Base-by-base conservation (phyloP, 2,329 filamentous ascomycete genomes). In the Pseudogymnoascus sp. region DNA sequence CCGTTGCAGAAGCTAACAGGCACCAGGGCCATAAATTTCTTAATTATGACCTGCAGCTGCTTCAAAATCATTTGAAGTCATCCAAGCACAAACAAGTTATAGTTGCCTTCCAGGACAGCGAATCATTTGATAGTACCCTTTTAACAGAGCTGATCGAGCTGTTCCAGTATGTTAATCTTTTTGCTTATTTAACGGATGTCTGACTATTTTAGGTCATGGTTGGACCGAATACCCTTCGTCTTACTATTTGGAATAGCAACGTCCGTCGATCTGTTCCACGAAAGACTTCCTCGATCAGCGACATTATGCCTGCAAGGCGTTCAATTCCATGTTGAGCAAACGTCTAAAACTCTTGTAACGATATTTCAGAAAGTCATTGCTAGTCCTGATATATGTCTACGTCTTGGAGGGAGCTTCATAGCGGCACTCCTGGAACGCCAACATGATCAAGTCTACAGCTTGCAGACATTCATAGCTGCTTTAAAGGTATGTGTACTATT, bases 241-340 rank as follows among this genome's bases (percentile, higher is more conserved):
- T 79, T 92, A 1, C 78, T 96, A 1, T 90, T 95, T 70, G 90
- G 90, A 45, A 84, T 96, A 63, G 90, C 90, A 28, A 95, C 91
- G 0, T 93, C 90, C 1, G 84, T 92, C 36, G 90, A 93, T 67
- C 84, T 91, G 36, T 87, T 95, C 65, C 88, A 92, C 72, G 87
- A 89, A 62, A 83, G 90, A 14, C 78, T 95, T 16, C 81, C 90
- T 28, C 88, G 88, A 71, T 83, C 83, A 13, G 87, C 88, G 1
- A 85, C 88, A 66, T 85, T 85, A 60, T 82, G 82, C 65, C 79
- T 95, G 1, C 80, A 87, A 61, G 90, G 90, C 4, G 82, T 83
- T 19, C 85, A 91, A 67, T 93, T 95, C 68, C 88, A 93, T 72
- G 88, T 92, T 16, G 89, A 88, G 19, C 88, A 90, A 69, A 87